Conservation (phyloP, 176 grass and related monocot species). For the Oryza meridionalis region DNA sequence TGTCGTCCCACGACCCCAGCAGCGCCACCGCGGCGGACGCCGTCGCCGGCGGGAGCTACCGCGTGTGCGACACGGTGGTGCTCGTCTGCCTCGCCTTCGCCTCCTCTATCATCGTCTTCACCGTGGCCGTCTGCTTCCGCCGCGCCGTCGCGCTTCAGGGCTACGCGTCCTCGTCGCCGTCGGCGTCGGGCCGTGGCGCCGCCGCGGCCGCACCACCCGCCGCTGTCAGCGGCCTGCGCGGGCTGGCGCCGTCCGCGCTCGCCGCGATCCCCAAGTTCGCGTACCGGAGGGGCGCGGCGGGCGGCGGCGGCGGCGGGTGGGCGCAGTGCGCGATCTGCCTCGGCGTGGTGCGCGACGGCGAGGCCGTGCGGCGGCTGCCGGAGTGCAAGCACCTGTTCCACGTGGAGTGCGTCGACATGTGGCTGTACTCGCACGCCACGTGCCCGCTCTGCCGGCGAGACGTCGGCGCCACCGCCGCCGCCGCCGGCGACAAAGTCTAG, state of each 20-base stretch:
- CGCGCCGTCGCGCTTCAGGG: conserved; percentile 8
- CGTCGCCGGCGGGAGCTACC: not conserved
- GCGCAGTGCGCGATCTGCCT: conserved; percentile 63
- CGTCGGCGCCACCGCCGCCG: not conserved
- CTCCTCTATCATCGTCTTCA: conserved; percentile 41
- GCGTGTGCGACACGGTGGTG: conserved; percentile 45
- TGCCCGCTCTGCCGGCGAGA: conserved; percentile 66
- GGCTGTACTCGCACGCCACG: conserved; percentile 55
- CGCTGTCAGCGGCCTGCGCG: not conserved
- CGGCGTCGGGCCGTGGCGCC: not conserved
- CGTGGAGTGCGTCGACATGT: conserved; percentile 63
- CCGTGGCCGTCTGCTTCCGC: conserved; percentile 34
- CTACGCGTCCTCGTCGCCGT: not conserved
- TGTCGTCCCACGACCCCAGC: conserved; percentile 21
- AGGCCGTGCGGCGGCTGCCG: conserved; percentile 55
- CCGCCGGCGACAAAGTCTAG: not conserved
- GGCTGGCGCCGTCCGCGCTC: conserved; percentile 44
- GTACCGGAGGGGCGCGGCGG: conserved; percentile 21
- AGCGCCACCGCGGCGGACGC: not conserved
- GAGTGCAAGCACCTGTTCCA: conserved; percentile 62
- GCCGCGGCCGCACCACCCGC: not conserved
- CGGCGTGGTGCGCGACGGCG: conserved; percentile 35
- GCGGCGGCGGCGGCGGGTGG: conserved; percentile 17
- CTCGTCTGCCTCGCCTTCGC: conserved; percentile 46
- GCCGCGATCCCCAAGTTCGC: conserved; percentile 45